Evolutionary conservation across 1,284 basidiomycete species (phyloP), one percentile per base, ranked within the genome.

Genomic region (Sporisorium reilianum): DNA sequence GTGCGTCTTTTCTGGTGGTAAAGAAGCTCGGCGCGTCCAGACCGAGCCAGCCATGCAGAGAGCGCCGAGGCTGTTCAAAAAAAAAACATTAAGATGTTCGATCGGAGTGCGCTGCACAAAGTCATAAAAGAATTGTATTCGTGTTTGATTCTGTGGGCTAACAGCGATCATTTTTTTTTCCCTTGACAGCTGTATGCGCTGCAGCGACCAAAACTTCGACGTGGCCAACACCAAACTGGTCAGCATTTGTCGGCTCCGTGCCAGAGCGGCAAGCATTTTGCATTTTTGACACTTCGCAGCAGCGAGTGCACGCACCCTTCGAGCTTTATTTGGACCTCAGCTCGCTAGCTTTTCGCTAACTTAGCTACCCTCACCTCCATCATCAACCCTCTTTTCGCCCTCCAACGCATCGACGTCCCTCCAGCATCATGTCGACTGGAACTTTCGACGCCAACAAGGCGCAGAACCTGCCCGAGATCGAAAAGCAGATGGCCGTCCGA

Each of bases 401-500:
- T 20, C 11, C n/a, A 4, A 16, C 36, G 10, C 8, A n/a, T 12
- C 51, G 23, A 40, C 36, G 25, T 16, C 41, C 28, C 30, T 28
- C 16, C 14, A 50, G 44, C 62, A 77, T 12, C 46, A 80, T 80
- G 78, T 64, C 76, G 51, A 74, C 76, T 36, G 63, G 62, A 55
- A 77, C 50, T 14, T 83, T 84, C 41, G 81, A 84, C 55, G 76
- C 82, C 53, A 81, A 83, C 69, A 69, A 75, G 65, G 80, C 94
- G 12, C 92, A 94, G 85, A 97, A 97, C 87, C 87, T 91, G 79
- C 87, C 90, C 71, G 94, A 95, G 91, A 96, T 99, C 78, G 96
- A 99, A 87, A 95, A 95, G 89, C 95, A 97, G 92, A 77, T 81
- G 64, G 96, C 96, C 26, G 96, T 99, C 57, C 94, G 92, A 86